These are phyloP conservation scores for Jackrogersella minutella DNA, from an alignment of 495 filamentous ascomycete species.

Conservation along the genomic window DNA sequence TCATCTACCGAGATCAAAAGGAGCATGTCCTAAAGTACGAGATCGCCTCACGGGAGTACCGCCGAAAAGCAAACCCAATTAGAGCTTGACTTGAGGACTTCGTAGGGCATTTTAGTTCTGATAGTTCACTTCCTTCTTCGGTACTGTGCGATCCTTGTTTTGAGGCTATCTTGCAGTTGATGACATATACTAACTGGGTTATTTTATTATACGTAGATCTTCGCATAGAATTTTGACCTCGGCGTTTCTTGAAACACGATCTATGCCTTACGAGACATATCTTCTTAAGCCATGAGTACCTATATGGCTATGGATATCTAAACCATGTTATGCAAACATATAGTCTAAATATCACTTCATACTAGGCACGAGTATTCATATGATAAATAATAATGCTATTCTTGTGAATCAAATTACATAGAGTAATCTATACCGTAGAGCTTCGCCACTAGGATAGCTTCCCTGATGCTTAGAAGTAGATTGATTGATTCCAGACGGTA, in stretches of 20 bases:
- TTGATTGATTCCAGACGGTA: not conserved
- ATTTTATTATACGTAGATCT: not conserved
- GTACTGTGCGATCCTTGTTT: not conserved
- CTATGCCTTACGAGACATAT: not conserved
- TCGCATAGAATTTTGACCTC: not conserved
- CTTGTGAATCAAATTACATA: not conserved
- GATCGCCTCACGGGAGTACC: not conserved
- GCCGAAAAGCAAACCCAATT: not conserved
- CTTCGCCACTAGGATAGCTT: not conserved
- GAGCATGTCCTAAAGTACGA: conserved; percentile 6
- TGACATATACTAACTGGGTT: not conserved
- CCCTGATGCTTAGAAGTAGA: not conserved
- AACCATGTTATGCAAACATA: not conserved
- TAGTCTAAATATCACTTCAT: not conserved
- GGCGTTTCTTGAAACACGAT: not conserved
- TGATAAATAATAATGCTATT: not conserved
- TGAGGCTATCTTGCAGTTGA: not conserved
- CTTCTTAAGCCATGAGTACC: not conserved
- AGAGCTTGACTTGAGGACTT: not conserved
- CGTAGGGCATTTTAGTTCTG: not conserved
- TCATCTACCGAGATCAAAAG: conserved; percentile 13
- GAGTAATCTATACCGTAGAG: not conserved
- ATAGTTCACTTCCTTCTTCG: not conserved
- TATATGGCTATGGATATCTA: not conserved
- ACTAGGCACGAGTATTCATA: not conserved